These are phyloP conservation scores for Amniculicola lignicola DNA, from an alignment of 495 filamentous ascomycete species.

Conservation along the genomic window DNA sequence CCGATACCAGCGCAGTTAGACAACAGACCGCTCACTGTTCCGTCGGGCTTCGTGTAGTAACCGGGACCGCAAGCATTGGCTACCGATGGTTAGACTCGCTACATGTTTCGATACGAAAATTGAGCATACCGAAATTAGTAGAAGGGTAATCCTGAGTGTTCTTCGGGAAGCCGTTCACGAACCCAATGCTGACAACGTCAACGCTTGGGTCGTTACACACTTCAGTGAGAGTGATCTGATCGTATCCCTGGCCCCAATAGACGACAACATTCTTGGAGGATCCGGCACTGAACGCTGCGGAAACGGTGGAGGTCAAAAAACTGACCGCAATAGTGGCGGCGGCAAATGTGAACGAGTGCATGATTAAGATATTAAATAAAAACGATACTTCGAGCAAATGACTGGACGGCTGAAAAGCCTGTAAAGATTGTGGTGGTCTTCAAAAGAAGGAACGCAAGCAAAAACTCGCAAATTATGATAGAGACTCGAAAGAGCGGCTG, in stretches of 20 bases:
- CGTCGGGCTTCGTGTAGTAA: slow-evolving; percentile 36
- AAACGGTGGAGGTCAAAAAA: slow-evolving; percentile 16
- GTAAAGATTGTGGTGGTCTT: slow-evolving; percentile 31
- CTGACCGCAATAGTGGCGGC: slow-evolving; percentile 11
- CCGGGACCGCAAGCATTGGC: slow-evolving; percentile 56
- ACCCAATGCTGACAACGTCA: slow-evolving; percentile 67
- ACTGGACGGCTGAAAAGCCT: slow-evolving; percentile 25
- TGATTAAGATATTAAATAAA: slow-evolving; percentile 16
- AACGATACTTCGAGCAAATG: slow-evolving; percentile 6
- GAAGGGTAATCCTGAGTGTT: slow-evolving; percentile 56
- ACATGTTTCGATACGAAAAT: not conserved
- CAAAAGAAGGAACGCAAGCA: slow-evolving; percentile 39
- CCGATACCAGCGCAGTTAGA: slow-evolving; percentile 41
- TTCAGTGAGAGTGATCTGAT: slow-evolving; percentile 48
- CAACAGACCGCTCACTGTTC: slow-evolving; percentile 32
- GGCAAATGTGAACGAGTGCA: slow-evolving; percentile 21
- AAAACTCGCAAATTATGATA: slow-evolving; percentile 25
- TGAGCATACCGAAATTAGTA: slow-evolving; percentile 55
- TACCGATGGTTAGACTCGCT: not conserved
- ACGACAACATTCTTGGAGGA: slow-evolving; percentile 49
- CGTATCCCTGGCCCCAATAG: slow-evolving; percentile 53
- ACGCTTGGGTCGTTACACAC: slow-evolving; percentile 58
- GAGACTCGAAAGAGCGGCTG: slow-evolving; percentile 15
- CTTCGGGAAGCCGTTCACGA: slow-evolving; percentile 62
- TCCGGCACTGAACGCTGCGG: slow-evolving; percentile 34